Evolutionary conservation across 2,329 filamentous ascomycete genomes (phyloP), one percentile per base, ranked within the genome.

Genomic region (Aureobasidium sp.): DNA sequence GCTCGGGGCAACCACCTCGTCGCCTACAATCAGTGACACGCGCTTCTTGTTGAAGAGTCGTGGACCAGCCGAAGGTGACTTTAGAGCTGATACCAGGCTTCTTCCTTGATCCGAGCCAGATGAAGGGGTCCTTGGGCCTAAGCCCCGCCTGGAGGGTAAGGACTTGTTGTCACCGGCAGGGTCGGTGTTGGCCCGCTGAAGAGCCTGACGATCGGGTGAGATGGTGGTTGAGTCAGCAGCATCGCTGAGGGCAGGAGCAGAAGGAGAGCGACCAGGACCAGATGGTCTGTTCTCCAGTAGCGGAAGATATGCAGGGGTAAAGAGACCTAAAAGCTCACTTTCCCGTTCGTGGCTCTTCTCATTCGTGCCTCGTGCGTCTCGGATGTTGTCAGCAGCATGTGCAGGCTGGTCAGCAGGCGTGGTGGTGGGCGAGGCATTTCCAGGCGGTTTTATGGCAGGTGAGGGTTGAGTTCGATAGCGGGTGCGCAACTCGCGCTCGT

Each of bases 241-340:
- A 41, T 57, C 61, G 37, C 52, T 37, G 21, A 52, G 48, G 11
- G 60, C 61, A 15, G 70, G 69, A 11, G 68, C 70, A 25, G 71
- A 71, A 11, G 65, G 66, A 45, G 66, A 62, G 29, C 69, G 65
- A 30, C 67, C 66, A 5, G 63, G 36, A 27, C 52, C 62, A 21
- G 53, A 42, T 5, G 65, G 62, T 39, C 68, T 65, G 52, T 63
- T 58, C n/a, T 71, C 70, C 36, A 74, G 58, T 21, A 71, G 68
- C 11, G 72, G 69, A n/a, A 74, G 64, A 61, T 67, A 74, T 10
- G 66, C 64, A 27, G 72, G 72, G 45, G 71, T 74, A 66, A 74
- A 74, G 37, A 74, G 63, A 29, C 72, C 72, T 30, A 72, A 59
- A 32, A 74, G 69, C 16, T 72, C 72, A 59, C 67, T 70, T 39